Percentiles rank a stretch among this genome's conserved stretches.
Evolutionary conservation across 2,329 filamentous ascomycete genomes (phyloP).

Genomic region (Scopulariopsis brevicaulis): DNA sequence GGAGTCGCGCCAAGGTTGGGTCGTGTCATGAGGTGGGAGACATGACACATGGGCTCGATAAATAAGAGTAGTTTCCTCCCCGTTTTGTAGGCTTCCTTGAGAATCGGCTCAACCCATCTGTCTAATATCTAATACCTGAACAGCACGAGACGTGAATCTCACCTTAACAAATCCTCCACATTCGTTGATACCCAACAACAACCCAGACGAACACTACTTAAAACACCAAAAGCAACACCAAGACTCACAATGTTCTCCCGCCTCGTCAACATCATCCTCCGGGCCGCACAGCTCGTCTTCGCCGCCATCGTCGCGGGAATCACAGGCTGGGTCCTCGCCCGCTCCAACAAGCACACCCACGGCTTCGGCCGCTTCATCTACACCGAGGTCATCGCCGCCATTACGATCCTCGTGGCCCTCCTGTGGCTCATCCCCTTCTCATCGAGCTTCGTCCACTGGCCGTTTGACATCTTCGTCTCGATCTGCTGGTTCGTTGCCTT

Average conservation of each 20-base stretch:
- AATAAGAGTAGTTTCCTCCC: too few species aligned
- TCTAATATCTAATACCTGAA: too few species aligned
- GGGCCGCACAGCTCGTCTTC: slow-evolving; percentile 48
- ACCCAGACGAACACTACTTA: too few species aligned
- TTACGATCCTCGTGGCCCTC: slow-evolving; percentile 58
- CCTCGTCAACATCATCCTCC: slow-evolving; percentile 25
- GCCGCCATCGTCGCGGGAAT: slow-evolving; percentile 62
- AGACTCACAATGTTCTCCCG: slow-evolving; percentile 18
- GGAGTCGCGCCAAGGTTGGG: too few species aligned
- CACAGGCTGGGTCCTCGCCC: slow-evolving; percentile 53
- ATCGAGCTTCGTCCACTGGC: slow-evolving; percentile 57
- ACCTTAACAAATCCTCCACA: too few species aligned
- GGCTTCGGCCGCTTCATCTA: slow-evolving; percentile 57
- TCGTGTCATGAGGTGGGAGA: too few species aligned
- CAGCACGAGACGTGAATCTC: too few species aligned
- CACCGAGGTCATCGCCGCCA: slow-evolving; percentile 56
- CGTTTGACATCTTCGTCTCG: slow-evolving; percentile 57
- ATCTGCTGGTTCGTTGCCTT: slow-evolving; percentile 61
- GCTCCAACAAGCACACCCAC: slow-evolving; percentile 19
- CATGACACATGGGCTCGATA: too few species aligned
- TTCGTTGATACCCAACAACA: too few species aligned
- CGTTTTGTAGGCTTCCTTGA: too few species aligned
- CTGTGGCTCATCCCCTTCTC: slow-evolving; percentile 65
- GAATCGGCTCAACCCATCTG: too few species aligned
- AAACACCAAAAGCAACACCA: too few species aligned